phyloP scores from a whole-genome alignment of 2,329 filamentous ascomycete species.

The Hypoxylon sp. region DNA sequence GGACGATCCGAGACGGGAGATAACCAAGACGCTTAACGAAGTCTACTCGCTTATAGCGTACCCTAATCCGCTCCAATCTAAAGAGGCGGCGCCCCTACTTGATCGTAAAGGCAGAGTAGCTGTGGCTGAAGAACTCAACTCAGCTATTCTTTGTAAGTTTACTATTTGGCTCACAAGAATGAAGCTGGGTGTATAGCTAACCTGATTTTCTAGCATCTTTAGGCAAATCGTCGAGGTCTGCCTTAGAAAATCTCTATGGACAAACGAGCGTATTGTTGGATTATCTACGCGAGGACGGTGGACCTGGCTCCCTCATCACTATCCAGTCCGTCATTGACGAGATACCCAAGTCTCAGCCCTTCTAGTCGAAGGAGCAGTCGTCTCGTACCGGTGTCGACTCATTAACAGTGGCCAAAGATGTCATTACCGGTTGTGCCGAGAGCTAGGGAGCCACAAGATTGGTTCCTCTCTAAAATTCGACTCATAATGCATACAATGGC shows the following conservation, averaged over 20 bases:
- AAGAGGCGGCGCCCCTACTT: constrained; percentile 81
- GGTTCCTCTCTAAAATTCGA: background rate
- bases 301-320: constrained; percentile 85
- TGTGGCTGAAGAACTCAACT: constrained; percentile 94
- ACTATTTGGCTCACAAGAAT: constrained; percentile 6
- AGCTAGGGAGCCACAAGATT: background rate
- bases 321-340: constrained; percentile 65
- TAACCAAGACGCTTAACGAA: constrained; percentile 81
- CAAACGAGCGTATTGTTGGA: constrained; percentile 91
- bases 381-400: background rate
- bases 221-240: constrained; percentile 89
- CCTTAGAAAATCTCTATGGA: constrained; percentile 86
- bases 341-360: constrained; percentile 59
- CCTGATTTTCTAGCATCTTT: constrained; percentile 75
- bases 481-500: constrained; percentile 18
- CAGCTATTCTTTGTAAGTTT: constrained; percentile 86
- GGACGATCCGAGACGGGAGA: constrained; percentile 77
- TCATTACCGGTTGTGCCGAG: background rate
- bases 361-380: constrained; percentile 16
- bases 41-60: constrained; percentile 94
- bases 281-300: constrained; percentile 83
- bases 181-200: constrained; percentile 25
- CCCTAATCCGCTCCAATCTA: constrained; percentile 80
- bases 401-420: background rate
- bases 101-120: constrained; percentile 80